Evolutionary conservation across 192 early-diverging fungal genomes (phyloP), one percentile per base, ranked within the genome.

Genomic region (Coemansia sp.): DNA sequence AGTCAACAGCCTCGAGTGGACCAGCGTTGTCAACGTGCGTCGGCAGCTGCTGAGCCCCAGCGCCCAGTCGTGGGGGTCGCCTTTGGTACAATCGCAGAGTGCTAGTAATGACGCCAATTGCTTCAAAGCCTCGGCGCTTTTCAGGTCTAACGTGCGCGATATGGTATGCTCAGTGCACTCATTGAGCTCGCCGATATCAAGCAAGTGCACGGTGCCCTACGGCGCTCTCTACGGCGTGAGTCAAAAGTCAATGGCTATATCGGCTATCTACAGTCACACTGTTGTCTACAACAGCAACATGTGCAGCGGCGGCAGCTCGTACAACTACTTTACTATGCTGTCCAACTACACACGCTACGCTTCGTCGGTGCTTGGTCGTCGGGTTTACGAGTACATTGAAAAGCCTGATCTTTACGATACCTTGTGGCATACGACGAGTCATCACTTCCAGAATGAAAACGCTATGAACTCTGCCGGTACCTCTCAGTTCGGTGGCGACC

Each of bases 221-320:
- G 68, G 72, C 2, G 57, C 73, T 0, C 49, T 66, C n/a, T 80
- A 80, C 28, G 70, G 73, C n/a, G 58, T 69, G 0, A 40, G 53
- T 4, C 37, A 47, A 1, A 52, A 40, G 1, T 28, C 16, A 3
- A 44, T 67, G 52, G 69, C 44, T 0, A 38, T 75, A 10, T 66
- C 68, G 13, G 78, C 73, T 0, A n/a, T 80, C 10, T 75, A 74
- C 66, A 74, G 72, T 55, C 69, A 72, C 62, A 66, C 69, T 4
- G 69, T 75, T 28, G 42, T 68, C 17, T 63, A 52, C 14, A 47
- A 37, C 30, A 43, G 40, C 60, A 35, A 40, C 14, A 66, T 75
- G 39, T 80, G 78, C n/a, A 43, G 30, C n/a, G 53, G 65, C 10
- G 37, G 52, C 14, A 66, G 23, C 21, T 33, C 63, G 16, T 52